phyloP scores from a whole-genome alignment of 352 stramenopile species.

The Globisporangium okanoganense region DNA sequence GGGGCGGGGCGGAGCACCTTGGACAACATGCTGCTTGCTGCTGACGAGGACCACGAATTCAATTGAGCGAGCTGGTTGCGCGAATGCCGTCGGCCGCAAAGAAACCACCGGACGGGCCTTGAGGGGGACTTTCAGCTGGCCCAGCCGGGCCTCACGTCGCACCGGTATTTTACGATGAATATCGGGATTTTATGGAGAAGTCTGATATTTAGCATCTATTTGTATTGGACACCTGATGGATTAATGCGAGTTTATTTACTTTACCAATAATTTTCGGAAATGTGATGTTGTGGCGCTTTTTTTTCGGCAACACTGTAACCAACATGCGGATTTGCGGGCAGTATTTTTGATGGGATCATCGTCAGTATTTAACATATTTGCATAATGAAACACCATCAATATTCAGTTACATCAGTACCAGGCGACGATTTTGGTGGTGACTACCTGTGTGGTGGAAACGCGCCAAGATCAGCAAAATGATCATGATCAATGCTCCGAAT shows the following conservation, averaged over 20 bases:
- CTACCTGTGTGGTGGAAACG: conserved; percentile 11
- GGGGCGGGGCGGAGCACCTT: conserved; percentile 54
- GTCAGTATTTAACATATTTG: background rate
- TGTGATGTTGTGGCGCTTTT: conserved; percentile 3
- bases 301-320: background rate
- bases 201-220: background rate
- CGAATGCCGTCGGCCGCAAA: conserved; percentile 6
- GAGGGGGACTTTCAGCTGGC: background rate
- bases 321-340: background rate
- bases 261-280: background rate
- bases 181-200: background rate
- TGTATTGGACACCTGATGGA: background rate
- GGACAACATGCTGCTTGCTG: conserved; percentile 50
- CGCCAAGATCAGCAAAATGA: too few relatives aligned
- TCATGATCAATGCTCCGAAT: too few relatives aligned
- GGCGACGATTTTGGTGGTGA: conserved; percentile 9
- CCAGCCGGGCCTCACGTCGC: conserved; percentile 11
- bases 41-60: conserved; percentile 18
- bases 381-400: background rate
- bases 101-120: conserved; percentile 15
- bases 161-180: background rate
- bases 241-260: background rate
- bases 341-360: background rate
- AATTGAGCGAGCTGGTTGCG: conserved; percentile 10
- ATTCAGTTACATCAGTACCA: background rate